These are phyloP conservation scores for Hirsutella rhossiliensis DNA, from an alignment of 2,329 filamentous ascomycete genomes.

Conservation along the genomic window DNA sequence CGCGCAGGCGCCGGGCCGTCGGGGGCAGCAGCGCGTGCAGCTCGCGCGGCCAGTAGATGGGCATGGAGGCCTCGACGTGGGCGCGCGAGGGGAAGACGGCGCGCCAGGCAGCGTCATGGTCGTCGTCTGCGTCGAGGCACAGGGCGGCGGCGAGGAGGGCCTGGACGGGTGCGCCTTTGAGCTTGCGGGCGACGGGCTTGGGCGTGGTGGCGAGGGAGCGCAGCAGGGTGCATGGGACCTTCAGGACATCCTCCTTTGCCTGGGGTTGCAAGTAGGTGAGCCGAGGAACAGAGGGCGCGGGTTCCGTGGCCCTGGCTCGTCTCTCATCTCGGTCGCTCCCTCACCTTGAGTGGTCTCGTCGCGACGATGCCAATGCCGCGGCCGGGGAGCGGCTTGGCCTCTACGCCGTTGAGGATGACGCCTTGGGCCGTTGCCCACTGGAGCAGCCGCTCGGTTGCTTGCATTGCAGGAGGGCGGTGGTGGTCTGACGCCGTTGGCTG, in stretches of 20 bases:
- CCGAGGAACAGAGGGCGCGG: background rate
- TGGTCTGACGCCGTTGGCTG: too few species aligned
- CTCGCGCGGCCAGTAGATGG: constrained; percentile 31
- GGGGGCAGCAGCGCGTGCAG: constrained; percentile 33
- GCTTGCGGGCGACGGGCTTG: constrained; percentile 33
- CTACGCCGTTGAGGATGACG: constrained; percentile 55
- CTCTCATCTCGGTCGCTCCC: background rate
- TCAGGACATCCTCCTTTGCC: constrained; percentile 43
- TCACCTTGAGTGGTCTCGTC: constrained; percentile 51
- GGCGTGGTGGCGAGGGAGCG: constrained; percentile 52
- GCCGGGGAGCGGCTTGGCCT: constrained; percentile 53
- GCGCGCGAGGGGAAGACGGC: constrained; percentile 51
- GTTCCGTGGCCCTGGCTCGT: too few species aligned
- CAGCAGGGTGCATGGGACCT: constrained; percentile 51
- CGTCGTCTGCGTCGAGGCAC: constrained; percentile 35
- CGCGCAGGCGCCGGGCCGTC: constrained; percentile 30
- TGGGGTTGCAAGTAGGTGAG: constrained; percentile 6
- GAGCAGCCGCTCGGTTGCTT: constrained; percentile 39
- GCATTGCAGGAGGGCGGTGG: constrained; percentile 1
- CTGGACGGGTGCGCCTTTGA: constrained; percentile 49
- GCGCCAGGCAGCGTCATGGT: constrained; percentile 42
- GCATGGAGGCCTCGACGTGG: constrained; percentile 40
- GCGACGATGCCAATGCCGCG: constrained; percentile 71
- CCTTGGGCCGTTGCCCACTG: constrained; percentile 56
- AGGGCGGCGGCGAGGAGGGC: constrained; percentile 61